Evolutionary conservation across 2,329 filamentous ascomycete species (phyloP).

Genomic region (Cryphonectria parasitica): DNA sequence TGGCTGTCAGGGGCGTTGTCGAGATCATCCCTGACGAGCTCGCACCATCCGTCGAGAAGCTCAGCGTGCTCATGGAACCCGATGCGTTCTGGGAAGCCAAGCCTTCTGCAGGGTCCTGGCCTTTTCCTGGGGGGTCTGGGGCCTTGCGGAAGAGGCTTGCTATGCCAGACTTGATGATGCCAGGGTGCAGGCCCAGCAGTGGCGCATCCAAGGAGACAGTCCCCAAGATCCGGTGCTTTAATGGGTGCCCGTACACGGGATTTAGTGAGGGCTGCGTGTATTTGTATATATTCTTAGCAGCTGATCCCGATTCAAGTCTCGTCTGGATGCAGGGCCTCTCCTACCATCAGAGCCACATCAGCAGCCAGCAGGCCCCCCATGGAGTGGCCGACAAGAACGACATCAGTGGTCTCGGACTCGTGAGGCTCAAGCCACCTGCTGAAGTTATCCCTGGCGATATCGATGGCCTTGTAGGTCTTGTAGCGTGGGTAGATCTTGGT

Average conservation of each 20-base stretch:
- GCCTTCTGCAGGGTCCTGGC: conserved; percentile 30
- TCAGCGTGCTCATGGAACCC: conserved; percentile 32
- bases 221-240: conserved; percentile 78
- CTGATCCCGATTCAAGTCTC: not conserved
- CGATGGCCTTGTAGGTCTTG: conserved; percentile 72
- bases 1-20: conserved; percentile 23
- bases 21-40: conserved; percentile 30
- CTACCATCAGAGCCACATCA: conserved; percentile 72
- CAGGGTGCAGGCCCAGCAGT: conserved; percentile 85
- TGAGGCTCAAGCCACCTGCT: conserved; percentile 81
- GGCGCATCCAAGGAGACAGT: conserved; percentile 84
- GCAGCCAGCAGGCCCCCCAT: conserved; percentile 86
- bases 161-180: conserved; percentile 81
- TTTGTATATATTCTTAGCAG: not conserved
- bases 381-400: conserved; percentile 83
- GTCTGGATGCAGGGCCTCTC: conserved; percentile 27
- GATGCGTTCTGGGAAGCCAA: conserved; percentile 29
- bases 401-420: conserved; percentile 73
- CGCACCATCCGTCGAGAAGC: conserved; percentile 21
- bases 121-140: conserved; percentile 37
- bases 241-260: conserved; percentile 44
- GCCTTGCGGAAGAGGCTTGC: conserved; percentile 71
- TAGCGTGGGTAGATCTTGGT: conserved; percentile 85
- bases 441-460: conserved; percentile 79
- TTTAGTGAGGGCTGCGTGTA: conserved; percentile 39